phyloP scores from a whole-genome alignment of 768 basidiomycete genomes.

The Pisolithus marmoratus region DNA sequence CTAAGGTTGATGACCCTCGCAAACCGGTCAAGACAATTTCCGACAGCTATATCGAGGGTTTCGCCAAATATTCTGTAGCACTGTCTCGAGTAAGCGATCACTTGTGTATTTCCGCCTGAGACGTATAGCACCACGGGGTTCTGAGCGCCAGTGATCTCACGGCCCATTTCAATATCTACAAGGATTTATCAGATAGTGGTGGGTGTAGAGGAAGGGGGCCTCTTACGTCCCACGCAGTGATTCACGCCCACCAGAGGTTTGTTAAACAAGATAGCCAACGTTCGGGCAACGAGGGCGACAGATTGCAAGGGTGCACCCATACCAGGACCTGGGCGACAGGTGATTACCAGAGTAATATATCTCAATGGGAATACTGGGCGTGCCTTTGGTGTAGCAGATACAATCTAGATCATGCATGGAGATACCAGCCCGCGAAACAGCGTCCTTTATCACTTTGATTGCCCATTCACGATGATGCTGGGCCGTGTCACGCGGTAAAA shows the following conservation, averaged over 20 bases:
- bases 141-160: conserved; percentile 87
- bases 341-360: neutral
- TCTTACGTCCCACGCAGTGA: conserved; percentile 95
- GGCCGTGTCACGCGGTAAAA: conserved; percentile 93
- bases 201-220: neutral
- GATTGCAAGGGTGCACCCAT: conserved; percentile 98
- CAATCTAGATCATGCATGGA: conserved; percentile 81
- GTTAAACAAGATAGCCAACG: conserved; percentile 76
- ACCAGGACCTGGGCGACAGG: conserved; percentile 69
- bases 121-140: conserved; percentile 98
- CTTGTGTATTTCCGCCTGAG: conserved; percentile 98
- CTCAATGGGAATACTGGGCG: conserved; percentile 5
- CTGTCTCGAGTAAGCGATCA: conserved; percentile 97
- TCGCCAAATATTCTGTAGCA: conserved; percentile 98
- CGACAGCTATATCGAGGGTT: conserved; percentile 98
- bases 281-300: conserved; percentile 89
- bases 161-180: conserved; percentile 97
- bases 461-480: conserved; percentile 95
- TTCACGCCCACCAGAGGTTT: conserved; percentile 98
- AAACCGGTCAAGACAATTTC: conserved; percentile 96
- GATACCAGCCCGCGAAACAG: conserved; percentile 60
- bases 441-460: conserved; percentile 72
- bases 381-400: conserved; percentile 96
- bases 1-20: conserved; percentile 90
- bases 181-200: neutral